phyloP scores from a whole-genome alignment of 192 early-diverging fungal genomes.

The Backusella macrospora region DNA sequence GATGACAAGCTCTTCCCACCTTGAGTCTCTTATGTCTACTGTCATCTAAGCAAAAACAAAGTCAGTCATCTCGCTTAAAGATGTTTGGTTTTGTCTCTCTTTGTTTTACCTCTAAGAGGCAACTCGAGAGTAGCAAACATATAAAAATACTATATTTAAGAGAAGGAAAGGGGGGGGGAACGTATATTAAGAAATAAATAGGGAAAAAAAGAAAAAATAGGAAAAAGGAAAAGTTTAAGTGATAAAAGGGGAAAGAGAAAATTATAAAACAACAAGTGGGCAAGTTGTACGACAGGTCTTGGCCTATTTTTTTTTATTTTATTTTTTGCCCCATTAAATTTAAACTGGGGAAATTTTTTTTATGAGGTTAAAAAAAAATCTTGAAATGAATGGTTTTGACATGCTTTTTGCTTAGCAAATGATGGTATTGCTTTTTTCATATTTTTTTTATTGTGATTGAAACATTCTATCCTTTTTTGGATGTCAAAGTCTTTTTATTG shows the following conservation, averaged over 20 bases:
- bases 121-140: constrained; percentile 45
- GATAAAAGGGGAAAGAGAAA: constrained; percentile 11
- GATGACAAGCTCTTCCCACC: constrained; percentile 40
- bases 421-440: not conserved
- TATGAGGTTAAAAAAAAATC: not conserved
- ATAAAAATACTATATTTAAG: not conserved
- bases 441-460: not conserved
- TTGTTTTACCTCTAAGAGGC: constrained; percentile 37
- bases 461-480: not conserved
- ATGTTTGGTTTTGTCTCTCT: not conserved
- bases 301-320: not conserved
- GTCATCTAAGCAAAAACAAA: constrained; percentile 24
- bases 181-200: not conserved
- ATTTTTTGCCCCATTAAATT: constrained; percentile 10
- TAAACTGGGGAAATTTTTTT: not conserved
- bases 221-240: constrained; percentile 7
- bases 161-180: not conserved
- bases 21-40: constrained; percentile 39
- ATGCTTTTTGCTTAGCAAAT: not conserved
- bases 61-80: not conserved
- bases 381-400: not conserved
- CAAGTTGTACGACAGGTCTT: not conserved
- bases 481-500: constrained; percentile 2
- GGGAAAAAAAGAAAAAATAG: constrained; percentile 6
- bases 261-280: not conserved